phyloP scores from a whole-genome alignment of 2,329 filamentous ascomycete species.

The Cladosporium sp. region DNA sequence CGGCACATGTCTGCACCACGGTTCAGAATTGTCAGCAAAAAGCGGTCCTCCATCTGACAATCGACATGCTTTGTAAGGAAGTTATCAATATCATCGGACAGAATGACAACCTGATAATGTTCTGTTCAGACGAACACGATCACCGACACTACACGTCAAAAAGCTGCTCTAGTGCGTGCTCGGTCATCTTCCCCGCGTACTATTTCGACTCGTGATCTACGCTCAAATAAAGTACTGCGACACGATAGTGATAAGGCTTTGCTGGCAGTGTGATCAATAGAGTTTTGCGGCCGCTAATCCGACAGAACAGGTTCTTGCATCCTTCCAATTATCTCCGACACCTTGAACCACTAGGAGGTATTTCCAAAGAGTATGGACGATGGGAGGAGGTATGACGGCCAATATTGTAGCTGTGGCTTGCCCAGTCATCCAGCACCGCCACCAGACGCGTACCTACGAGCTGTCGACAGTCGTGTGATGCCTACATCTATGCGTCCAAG shows the following conservation, averaged over 20 bases:
- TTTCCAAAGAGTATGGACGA: background rate
- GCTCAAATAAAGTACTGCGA: background rate
- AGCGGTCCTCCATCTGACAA: too few species aligned
- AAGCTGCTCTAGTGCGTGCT: background rate
- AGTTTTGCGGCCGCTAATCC: background rate
- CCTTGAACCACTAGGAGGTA: background rate
- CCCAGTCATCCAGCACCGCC: background rate
- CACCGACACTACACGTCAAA: too few species aligned
- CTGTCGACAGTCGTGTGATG: conserved; percentile 6
- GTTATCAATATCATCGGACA: too few species aligned
- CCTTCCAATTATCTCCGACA: background rate
- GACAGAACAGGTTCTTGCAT: background rate
- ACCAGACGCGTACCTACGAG: background rate
- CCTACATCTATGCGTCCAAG: background rate
- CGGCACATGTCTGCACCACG: background rate
- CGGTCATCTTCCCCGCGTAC: background rate
- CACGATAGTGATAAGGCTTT: background rate
- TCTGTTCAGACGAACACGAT: too few species aligned
- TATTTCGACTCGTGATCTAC: background rate
- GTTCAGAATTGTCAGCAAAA: too few species aligned
- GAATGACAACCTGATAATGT: too few species aligned
- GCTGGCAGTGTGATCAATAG: background rate
- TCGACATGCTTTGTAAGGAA: too few species aligned
- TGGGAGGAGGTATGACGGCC: too few species aligned
- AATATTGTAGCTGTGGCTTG: too few species aligned